Evolutionary conservation across 2,329 filamentous ascomycete species (phyloP).

Genomic region (Ceratocystiopsis minuta): DNA sequence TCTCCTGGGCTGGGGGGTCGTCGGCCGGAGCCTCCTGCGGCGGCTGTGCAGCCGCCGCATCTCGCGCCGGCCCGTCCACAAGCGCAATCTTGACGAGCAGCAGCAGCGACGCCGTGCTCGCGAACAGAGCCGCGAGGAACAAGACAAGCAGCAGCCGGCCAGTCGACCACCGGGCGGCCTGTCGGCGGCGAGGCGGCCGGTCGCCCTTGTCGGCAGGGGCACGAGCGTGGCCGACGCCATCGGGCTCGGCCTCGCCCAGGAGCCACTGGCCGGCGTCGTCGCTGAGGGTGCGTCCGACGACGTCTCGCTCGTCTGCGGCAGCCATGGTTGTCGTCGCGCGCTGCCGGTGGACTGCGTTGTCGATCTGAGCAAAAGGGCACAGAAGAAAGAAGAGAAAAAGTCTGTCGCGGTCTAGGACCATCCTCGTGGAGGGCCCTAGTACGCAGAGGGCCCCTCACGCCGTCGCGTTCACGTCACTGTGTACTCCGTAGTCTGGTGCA

Average conservation of each 20-base stretch:
- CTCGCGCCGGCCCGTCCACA: background rate
- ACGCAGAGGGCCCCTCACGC: no score
- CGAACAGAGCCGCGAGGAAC: background rate
- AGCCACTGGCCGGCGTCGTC: background rate
- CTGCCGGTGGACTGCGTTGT: no score
- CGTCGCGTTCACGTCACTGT: background rate
- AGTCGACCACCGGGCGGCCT: background rate
- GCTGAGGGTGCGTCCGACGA: background rate
- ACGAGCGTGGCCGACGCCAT: no score
- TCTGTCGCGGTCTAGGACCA: background rate
- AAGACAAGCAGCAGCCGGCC: background rate
- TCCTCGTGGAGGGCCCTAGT: background rate
- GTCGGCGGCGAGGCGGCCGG: no score
- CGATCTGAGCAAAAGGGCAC: background rate
- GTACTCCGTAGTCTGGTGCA: background rate
- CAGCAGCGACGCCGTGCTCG: slow-evolving; percentile 4
- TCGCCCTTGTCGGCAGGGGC: background rate
- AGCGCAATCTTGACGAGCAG: slow-evolving; percentile 8
- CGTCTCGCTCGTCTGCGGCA: background rate
- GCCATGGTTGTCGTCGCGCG: background rate
- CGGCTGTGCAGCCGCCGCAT: no score
- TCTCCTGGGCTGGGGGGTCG: background rate
- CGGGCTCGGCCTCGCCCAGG: no score
- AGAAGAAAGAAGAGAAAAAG: background rate
- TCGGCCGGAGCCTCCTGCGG: no score